Base-by-base conservation (phyloP, 495 filamentous ascomycete species). In the Thermochaetoides thermophila region DNA sequence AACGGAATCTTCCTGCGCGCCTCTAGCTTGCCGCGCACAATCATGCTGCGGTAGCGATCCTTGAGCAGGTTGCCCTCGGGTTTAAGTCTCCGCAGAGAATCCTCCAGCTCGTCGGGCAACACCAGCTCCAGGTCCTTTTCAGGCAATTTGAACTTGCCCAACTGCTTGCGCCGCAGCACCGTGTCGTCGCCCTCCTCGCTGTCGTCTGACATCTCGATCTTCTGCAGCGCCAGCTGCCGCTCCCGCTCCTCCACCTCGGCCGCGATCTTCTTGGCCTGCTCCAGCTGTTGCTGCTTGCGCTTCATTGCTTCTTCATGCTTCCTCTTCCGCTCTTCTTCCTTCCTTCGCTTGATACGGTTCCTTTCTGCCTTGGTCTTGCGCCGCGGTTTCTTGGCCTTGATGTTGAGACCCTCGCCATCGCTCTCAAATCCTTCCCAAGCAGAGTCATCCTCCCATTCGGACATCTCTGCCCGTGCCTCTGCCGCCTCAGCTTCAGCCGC, bases 21-120 rank as follows among this genome's bases (percentile, higher is more conserved):
- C 61, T 97, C 89, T 32, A 96, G 56, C 58, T 89, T 92, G 30
- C 89, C 91, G 39, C 82, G 66, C 17, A 96, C 70, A 26, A 94
- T 62, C 52, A 95, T 65, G 53, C 71, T 94, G 32, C 91, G 69
- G 63, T 91, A 95, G 17, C 89, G 68, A 43, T 97, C 89, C 42
- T 83, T 81, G 44, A 96, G 63, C 23, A 95, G 60, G 45, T 94
- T 92, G 12, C 89, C 89, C 56, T 97, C 87, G 2, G 89, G 89
- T 59, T 92, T 95, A 32, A 97, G 64, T 10, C 78, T 58, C 30
- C 89, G 68, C 20, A 97, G 60, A 4, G 84, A 94, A 37, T 97
- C 89, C 48, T 87, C 79, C 26, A 97, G 65, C 55, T 97, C 89
- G 44, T 95, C 87, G 3, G 84, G 83, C 17, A 97, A 66, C 4